Base-by-base conservation (phyloP, 306 rosid genomes). In the Vachellia pachyceras region DNA sequence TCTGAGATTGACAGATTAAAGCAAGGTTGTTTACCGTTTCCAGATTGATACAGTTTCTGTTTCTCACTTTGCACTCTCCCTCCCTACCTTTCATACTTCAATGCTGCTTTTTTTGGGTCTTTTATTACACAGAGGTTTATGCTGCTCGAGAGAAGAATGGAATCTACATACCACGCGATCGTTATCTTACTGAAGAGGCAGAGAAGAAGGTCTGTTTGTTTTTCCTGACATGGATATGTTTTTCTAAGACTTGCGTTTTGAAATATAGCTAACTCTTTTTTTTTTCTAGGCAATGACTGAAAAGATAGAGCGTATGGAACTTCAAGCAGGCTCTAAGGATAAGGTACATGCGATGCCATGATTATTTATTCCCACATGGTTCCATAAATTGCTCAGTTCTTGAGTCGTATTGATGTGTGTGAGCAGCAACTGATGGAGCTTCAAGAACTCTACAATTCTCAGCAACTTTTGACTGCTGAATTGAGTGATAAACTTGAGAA, bases 131-230 rank as follows among this genome's bases (percentile, higher is more conserved):
- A 96, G 98, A 96, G 97, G 99, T 96, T 63, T 93, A 88, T 86
- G 99, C 99, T 85, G 97, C 99, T 70, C 88, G 99, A 86, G 99
- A 96, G 87, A 96, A 96, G 90, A 96, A 96, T 57, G 99, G 99
- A 82, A 96, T 96, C 88, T 96, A 96, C 72, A 91, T 96, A 81
- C 99, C 99, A 23, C 99, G 99, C 18, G 99, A 96, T 87, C 98
- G 99, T 72, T 96, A 92, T 83, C 98, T 96, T 85, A 54, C 83
- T 12, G 99, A 96, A 84, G 99, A 96, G 88, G 94, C 97, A 45
- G 99, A 96, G 87, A 96, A 96, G 88, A 96, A 94, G 98, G 99
- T 96, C 77, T 65, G 49, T 37, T 65, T 79, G 3, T 10, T 36
- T 42, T 41, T 83, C 79, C 78, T 42, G 65, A 45, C 35, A 18